Percentiles rank a stretch among this genome's conserved stretches.
phyloP scores from a whole-genome alignment of 2,329 filamentous ascomycete genomes.

The Leptodontidium sp. region DNA sequence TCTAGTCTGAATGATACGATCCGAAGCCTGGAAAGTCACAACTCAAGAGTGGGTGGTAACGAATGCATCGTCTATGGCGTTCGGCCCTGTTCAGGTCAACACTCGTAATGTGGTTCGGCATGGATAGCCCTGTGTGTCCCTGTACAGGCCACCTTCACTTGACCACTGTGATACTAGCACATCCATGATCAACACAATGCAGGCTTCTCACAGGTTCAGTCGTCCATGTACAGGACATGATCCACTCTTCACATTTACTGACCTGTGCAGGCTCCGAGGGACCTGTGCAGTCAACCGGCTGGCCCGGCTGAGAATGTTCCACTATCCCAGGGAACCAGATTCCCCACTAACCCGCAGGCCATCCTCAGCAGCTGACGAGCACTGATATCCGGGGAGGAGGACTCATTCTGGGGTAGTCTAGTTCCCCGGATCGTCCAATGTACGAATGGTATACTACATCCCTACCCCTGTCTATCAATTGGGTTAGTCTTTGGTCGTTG shows the following conservation, averaged over 20 bases:
- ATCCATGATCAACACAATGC: neutral
- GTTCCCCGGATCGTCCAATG: constrained; percentile 1
- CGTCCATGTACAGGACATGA: constrained; percentile 1
- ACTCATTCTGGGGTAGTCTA: constrained; percentile 8
- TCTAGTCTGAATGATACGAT: neutral
- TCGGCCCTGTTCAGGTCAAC: neutral
- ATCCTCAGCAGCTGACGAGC: constrained; percentile 4
- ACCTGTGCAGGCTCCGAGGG: constrained; percentile 2
- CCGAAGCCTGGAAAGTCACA: neutral
- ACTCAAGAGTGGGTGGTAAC: neutral
- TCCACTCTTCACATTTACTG: neutral
- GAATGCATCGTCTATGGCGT: neutral
- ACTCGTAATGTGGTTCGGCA: neutral
- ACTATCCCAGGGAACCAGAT: neutral
- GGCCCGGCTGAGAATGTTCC: neutral
- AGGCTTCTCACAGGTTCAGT: neutral
- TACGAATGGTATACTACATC: neutral
- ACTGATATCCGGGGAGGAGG: constrained; percentile 13
- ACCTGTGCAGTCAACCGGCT: constrained; percentile 3
- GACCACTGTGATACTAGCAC: neutral
- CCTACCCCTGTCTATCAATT: constrained; percentile 10
- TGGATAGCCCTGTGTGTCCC: neutral
- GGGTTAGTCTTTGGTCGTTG: neutral
- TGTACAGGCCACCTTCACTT: neutral
- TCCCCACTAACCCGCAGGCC: constrained; percentile 7